Evolutionary conservation across 768 basidiomycete species (phyloP), one percentile per base, ranked within the genome.

Genomic region (Boletus tylopilopsis): DNA sequence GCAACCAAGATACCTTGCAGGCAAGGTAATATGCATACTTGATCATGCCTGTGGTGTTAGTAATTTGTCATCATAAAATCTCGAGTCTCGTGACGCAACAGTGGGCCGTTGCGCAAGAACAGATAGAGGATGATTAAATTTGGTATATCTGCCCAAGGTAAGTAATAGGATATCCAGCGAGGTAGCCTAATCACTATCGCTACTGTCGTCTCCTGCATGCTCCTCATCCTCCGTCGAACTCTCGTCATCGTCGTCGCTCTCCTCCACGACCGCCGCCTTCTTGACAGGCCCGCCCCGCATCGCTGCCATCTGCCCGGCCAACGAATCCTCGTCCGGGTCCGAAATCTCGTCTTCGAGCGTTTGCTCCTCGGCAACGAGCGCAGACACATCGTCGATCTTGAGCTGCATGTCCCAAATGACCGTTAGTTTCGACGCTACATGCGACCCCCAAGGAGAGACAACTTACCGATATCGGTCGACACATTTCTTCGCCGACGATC

Each of bases 251-350:
- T 57, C 53, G 0, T 55, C 60, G 19, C 55, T 59, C 25, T 64
- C 66, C 35, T 62, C 78, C 25, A 68, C 72, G 15, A 51, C 68
- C 23, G 51, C 49, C 19, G 61, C 68, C 62, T 81, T 85, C 78
- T 92, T 96, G 51, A 95, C 91, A 18, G 79, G 58, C 4, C 85
- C 88, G 5, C 94, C 94, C 37, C 89, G 83, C 91, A 99, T 92
- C 37, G 84, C 83, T 6, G 94, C 94, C 91, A 98, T 95, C 74
- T 99, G 96, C 8, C 96, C 96, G 5, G 94, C 96, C 44, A 98
- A 72, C 22, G 87, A 81, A 68, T 98, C 96, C 68, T 98, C 96
- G 25, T 98, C 96, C 0, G 96, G 96, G 42, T 98, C 96, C 0
- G 94, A 96, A 55, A 98, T 99, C 51, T 96, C 94, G 62, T 97